Conservation (phyloP, 345 rosid species). For the Populus pruinosa region DNA sequence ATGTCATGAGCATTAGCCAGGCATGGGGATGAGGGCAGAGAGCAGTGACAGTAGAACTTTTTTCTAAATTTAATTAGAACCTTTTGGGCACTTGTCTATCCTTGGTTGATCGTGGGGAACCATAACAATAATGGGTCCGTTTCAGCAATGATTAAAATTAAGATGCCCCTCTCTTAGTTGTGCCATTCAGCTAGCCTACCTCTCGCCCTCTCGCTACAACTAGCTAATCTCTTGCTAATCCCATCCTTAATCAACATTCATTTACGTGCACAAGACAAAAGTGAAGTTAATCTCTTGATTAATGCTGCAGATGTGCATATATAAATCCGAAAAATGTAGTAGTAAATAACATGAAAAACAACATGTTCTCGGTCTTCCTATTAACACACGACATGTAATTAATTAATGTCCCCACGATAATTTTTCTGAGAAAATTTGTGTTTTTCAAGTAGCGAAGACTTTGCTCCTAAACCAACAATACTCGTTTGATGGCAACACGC, state of each 20-base stretch:
- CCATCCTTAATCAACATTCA: slow-evolving; percentile 3
- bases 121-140: slow-evolving; percentile 39
- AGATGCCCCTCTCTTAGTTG: slow-evolving; percentile 27
- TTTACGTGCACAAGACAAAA: neutral
- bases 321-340: no score
- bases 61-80: slow-evolving; percentile 2
- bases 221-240: neutral
- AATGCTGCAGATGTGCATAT: neutral
- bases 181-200: slow-evolving; percentile 26
- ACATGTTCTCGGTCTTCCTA: no score
- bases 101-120: slow-evolving; percentile 49
- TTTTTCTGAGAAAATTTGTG: neutral
- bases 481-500: neutral
- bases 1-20: neutral
- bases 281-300: neutral
- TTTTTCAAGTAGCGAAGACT: neutral
- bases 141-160: slow-evolving; percentile 36
- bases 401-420: no score
- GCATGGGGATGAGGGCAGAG: neutral
- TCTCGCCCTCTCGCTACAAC: slow-evolving; percentile 16
- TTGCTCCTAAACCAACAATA: neutral
- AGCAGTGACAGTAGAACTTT: neutral
- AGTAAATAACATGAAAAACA: no score
- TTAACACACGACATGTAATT: no score
- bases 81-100: slow-evolving; percentile 18